Base-by-base conservation (phyloP, 345 rosid genomes). In the Isatis tinctoria region DNA sequence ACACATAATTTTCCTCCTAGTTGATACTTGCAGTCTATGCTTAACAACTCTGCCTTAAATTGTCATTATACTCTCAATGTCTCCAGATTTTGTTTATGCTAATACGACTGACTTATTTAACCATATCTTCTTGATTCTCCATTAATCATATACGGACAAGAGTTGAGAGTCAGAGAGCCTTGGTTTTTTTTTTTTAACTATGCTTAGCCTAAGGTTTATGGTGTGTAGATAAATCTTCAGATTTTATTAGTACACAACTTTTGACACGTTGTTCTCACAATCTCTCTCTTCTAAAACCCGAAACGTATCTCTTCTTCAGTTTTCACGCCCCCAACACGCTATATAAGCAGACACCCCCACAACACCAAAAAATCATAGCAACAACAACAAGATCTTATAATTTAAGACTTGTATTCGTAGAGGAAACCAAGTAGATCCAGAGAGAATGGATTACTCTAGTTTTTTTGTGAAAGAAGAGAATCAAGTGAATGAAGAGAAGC, bases 231-330 rank as follows among this genome's bases (percentile, higher is more conserved):
- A 61, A 2, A 44, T 35, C 5, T 62, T 62, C 17, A 76, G 53
- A 74, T 36, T 68, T 43, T 33, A 26, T 33, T 16, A 41, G 16
- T 33, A 11, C 14, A 69, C 7, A 75, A 24, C 17, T 10, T 52
- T 17, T 61, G 74, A 75, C 70, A 75, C 69, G 69, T 75, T 51
- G 10, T 33, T 14, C 27, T 59, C 56, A 49, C 20, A 69, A 52
- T 61, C 62, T 68, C 57, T 32, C n/a, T 22, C 7, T 40, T 35
- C 16, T 75, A 28, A 74, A 39, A 28, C 26, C 14, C 16, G 2
- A 68, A 60, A 66, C n/a, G 6, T 66, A 47, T 28, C 4, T 60
- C 22, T 62, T 69, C 74, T 51, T 28, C 27, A 24, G 8, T 33
- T 44, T 40, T 9, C 17, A 48, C 30, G 12, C 36, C 58, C 58